A percentile compares a stretch with the other conserved stretches of the same genome.
phyloP scores from a whole-genome alignment of 192 early-diverging fungal genomes.

The Coemansia sp. region DNA sequence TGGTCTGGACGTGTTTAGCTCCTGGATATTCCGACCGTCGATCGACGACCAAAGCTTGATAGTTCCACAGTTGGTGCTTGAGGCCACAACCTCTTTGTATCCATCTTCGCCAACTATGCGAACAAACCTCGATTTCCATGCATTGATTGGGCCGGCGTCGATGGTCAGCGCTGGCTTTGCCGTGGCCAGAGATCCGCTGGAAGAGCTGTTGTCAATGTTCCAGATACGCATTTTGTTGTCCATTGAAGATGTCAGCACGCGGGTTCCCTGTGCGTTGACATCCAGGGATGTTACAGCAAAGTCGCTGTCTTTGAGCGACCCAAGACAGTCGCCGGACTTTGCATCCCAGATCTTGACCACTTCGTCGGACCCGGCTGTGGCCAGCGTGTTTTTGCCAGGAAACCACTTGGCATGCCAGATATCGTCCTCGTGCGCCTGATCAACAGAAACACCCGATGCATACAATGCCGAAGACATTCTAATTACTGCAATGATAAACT shows the following conservation, averaged over 20 bases:
- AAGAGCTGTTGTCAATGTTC: slow-evolving; percentile 18
- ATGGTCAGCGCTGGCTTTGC: slow-evolving; percentile 23
- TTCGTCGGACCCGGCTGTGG: slow-evolving; percentile 46
- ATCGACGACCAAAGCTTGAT: slow-evolving; percentile 42
- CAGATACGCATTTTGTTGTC: slow-evolving; percentile 51
- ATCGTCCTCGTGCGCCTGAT: slow-evolving; percentile 48
- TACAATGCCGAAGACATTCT: slow-evolving; percentile 42
- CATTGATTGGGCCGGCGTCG: slow-evolving; percentile 37
- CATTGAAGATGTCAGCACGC: slow-evolving; percentile 49
- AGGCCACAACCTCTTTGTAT: slow-evolving; percentile 23
- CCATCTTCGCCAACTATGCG: slow-evolving; percentile 5
- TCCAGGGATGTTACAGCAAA: slow-evolving; percentile 51
- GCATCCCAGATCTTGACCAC: slow-evolving; percentile 46
- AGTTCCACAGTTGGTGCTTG: slow-evolving; percentile 39
- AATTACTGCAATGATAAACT: background rate
- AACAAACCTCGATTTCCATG: slow-evolving; percentile 49
- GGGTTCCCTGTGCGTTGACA: slow-evolving; percentile 35
- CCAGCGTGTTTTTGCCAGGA: slow-evolving; percentile 40
- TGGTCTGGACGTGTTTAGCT: slow-evolving; percentile 49
- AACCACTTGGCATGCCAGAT: slow-evolving; percentile 50
- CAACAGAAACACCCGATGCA: slow-evolving; percentile 31
- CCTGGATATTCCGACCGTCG: slow-evolving; percentile 22
- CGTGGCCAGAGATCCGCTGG: background rate
- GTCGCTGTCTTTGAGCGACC: slow-evolving; percentile 28
- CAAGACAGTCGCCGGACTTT: slow-evolving; percentile 33